These are phyloP conservation scores for Cryphonectria parasitica DNA, from an alignment of 2,329 filamentous ascomycete genomes.

Conservation along the genomic window DNA sequence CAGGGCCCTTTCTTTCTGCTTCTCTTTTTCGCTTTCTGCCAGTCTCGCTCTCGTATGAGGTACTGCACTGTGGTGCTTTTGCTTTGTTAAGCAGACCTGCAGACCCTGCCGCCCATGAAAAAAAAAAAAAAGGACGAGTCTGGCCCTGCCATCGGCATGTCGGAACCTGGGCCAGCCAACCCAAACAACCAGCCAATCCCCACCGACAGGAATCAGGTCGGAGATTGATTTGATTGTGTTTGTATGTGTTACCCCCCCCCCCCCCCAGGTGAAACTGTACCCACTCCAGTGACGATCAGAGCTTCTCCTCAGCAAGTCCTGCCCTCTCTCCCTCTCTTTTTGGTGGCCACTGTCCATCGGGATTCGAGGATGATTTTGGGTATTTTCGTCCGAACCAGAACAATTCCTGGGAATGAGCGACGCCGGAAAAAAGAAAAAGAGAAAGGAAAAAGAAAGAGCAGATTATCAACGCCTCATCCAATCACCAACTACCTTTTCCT, in stretches of 20 bases:
- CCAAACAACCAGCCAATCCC: neutral
- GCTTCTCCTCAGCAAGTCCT: neutral
- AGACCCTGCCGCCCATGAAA: neutral
- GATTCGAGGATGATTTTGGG: neutral
- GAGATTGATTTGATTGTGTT: neutral
- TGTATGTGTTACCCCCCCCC: neutral
- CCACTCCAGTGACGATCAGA: conserved; percentile 2
- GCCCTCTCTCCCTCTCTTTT: neutral
- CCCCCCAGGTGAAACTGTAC: conserved; percentile 2
- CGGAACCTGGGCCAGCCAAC: conserved; percentile 12
- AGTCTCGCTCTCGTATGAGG: neutral
- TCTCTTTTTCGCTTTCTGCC: too few species aligned
- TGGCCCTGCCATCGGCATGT: conserved; percentile 16
- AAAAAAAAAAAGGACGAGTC: too few species aligned
- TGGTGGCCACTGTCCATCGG: neutral
- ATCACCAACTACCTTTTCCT: too few species aligned
- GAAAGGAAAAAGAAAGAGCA: neutral
- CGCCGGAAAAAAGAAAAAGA: neutral
- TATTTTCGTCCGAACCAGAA: neutral
- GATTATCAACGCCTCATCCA: too few species aligned
- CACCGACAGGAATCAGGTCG: neutral
- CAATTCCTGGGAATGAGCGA: neutral
- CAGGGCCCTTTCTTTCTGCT: neutral
- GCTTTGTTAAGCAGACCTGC: neutral
- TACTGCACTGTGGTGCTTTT: neutral